Evolutionary conservation across 495 filamentous ascomycete species (phyloP).

Genomic region (Penicillium soppii): DNA sequence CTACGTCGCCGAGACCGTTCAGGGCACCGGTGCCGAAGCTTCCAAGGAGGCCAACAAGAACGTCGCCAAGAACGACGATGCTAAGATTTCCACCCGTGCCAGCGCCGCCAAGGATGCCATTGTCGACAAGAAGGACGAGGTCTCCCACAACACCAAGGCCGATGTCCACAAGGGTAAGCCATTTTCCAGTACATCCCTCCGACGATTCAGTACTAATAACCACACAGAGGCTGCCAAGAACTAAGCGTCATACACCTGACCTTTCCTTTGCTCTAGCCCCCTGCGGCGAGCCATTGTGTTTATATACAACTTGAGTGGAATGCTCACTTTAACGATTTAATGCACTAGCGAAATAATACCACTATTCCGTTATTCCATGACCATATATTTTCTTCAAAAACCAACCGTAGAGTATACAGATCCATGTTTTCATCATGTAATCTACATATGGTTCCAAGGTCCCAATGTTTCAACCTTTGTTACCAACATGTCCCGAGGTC

Average conservation of each 20-base stretch:
- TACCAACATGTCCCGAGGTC: too few species aligned
- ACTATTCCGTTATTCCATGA: not conserved
- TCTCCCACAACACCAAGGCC: slow-evolving; percentile 11
- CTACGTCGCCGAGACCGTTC: slow-evolving; percentile 13
- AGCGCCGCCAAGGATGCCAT: slow-evolving; percentile 13
- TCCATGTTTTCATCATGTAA: too few species aligned
- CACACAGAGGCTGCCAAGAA: slow-evolving; percentile 6
- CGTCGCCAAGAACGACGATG: slow-evolving; percentile 11
- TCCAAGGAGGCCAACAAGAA: slow-evolving; percentile 17
- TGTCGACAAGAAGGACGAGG: slow-evolving; percentile 14
- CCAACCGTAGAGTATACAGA: too few species aligned
- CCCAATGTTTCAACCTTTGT: too few species aligned
- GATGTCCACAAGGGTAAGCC: slow-evolving; percentile 15
- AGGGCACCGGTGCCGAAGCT: slow-evolving; percentile 11
- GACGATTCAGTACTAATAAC: too few species aligned
- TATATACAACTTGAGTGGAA: slow-evolving; percentile 15
- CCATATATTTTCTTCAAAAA: too few species aligned
- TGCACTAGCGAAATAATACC: slow-evolving; percentile 1
- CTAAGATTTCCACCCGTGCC: slow-evolving; percentile 10
- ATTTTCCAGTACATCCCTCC: too few species aligned
- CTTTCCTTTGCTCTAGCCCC: too few species aligned
- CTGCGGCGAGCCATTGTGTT: not conserved
- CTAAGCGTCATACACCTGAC: not conserved
- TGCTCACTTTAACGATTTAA: not conserved
- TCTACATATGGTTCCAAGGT: too few species aligned